Evolutionary conservation across 768 basidiomycete genomes (phyloP).

Genomic region (Phanerodontia chrysosporium): DNA sequence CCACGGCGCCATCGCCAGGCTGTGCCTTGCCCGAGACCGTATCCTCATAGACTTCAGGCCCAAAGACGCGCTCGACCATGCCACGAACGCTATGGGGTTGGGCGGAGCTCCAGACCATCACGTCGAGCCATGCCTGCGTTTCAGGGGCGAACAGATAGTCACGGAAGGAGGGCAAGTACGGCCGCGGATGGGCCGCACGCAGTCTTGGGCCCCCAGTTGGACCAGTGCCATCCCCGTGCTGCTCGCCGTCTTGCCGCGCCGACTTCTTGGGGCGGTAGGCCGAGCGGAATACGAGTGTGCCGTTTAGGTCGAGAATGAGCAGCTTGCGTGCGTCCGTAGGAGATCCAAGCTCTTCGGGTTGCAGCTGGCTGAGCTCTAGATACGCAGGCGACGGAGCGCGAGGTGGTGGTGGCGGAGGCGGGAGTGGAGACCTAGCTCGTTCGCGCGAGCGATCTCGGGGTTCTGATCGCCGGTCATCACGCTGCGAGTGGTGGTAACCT

Average conservation of each 20-base stretch:
- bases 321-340: constrained; percentile 47
- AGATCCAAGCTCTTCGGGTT: constrained; percentile 22
- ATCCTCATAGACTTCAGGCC: constrained; percentile 23
- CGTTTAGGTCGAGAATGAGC: constrained; percentile 73
- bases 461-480: not conserved
- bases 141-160: constrained; percentile 58
- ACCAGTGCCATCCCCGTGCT: not conserved
- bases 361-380: constrained; percentile 27
- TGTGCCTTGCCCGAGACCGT: not conserved
- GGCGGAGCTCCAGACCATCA: constrained; percentile 88
- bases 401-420: constrained; percentile 17
- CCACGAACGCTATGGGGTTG: constrained; percentile 74
- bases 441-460: not conserved
- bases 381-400: constrained; percentile 33
- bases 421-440: not conserved
- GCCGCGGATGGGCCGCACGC: constrained; percentile 51
- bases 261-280: constrained; percentile 25
- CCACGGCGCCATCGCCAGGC: not conserved
- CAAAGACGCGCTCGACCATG: constrained; percentile 69
- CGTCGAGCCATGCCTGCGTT: constrained; percentile 68
- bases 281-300: constrained; percentile 64
- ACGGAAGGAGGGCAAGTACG: constrained; percentile 60
- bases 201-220: constrained; percentile 20
- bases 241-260: not conserved
- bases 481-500: not conserved